These are phyloP conservation scores for Phialophora expanda DNA, from an alignment of 2,329 filamentous ascomycete species.

Conservation along the genomic window DNA sequence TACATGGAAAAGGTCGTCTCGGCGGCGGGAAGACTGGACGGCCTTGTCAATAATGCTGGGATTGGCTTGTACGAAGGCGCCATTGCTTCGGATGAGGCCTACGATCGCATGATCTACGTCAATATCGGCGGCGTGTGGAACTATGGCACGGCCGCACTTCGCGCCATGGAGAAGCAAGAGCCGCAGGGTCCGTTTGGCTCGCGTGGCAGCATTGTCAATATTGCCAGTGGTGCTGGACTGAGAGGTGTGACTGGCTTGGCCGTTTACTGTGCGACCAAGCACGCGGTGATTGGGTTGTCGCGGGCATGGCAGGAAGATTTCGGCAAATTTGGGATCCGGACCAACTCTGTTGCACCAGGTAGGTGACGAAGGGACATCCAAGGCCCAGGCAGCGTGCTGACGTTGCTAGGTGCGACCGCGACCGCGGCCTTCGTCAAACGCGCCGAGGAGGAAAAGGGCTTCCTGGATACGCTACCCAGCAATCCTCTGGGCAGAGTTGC, in stretches of 20 bases:
- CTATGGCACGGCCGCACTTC: constrained; percentile 50
- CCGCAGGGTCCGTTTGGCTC: constrained; percentile 33
- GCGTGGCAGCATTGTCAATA: constrained; percentile 33
- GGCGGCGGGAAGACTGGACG: constrained; percentile 55
- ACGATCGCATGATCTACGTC: constrained; percentile 51
- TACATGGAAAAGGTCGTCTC: constrained; percentile 58
- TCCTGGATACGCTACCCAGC: constrained; percentile 25
- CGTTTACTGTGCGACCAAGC: constrained; percentile 53
- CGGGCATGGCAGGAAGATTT: constrained; percentile 47
- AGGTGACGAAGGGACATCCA: constrained; percentile 1
- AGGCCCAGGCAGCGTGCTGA: neutral
- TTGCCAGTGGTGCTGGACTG: constrained; percentile 29
- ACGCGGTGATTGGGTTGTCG: constrained; percentile 52
- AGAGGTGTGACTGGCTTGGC: constrained; percentile 39
- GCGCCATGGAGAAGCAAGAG: constrained; percentile 54
- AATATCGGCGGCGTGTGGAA: constrained; percentile 55
- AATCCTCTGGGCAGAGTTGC: constrained; percentile 26
- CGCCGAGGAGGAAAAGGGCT: constrained; percentile 25
- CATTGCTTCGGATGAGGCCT: constrained; percentile 50
- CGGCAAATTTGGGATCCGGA: constrained; percentile 44
- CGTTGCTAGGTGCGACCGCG: constrained; percentile 21
- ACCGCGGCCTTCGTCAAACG: constrained; percentile 28
- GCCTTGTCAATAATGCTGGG: constrained; percentile 42
- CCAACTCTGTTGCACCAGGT: constrained; percentile 44
- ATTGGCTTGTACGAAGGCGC: constrained; percentile 51